A percentile compares a stretch with the other conserved stretches of the same genome.
Evolutionary conservation across 306 rosid genomes (phyloP).

Genomic region (Rubus idaeus): DNA sequence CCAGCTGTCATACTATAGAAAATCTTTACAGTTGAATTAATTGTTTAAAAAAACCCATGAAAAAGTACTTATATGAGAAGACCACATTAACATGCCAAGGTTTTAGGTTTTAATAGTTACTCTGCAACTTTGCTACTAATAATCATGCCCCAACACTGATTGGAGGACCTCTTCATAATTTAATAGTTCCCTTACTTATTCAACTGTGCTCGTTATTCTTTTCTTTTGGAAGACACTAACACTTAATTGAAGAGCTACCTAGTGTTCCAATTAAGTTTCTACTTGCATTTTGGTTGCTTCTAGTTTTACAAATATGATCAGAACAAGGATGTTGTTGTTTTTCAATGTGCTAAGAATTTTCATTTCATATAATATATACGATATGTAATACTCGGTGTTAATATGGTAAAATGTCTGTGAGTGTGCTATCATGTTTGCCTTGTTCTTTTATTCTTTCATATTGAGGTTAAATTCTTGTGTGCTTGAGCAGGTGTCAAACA

Average conservation of each 20-base stretch:
- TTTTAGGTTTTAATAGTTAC: not conserved
- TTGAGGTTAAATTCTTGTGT: not conserved
- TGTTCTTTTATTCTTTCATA: not conserved
- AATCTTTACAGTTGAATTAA: not conserved
- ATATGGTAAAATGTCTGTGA: no score
- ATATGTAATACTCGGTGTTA: no score
- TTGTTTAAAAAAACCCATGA: not conserved
- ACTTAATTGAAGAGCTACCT: no score
- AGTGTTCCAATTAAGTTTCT: not conserved
- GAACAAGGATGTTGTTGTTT: not conserved
- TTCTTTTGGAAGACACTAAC: not conserved
- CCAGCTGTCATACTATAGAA: not conserved
- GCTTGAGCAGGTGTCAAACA: slow-evolving; percentile 60
- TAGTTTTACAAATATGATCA: not conserved
- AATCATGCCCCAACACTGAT: not conserved
- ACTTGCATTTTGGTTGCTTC: not conserved
- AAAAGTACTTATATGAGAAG: not conserved
- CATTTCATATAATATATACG: no score
- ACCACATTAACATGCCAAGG: not conserved
- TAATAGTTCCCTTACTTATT: no score
- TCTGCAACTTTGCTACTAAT: not conserved
- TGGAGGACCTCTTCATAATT: not conserved
- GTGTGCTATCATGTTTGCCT: not conserved
- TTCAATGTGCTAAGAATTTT: not conserved
- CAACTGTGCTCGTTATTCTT: not conserved